Percentiles rank a stretch among this genome's conserved stretches.
Conservation (phyloP, 306 rosid species). For the Alnus rubra region DNA sequence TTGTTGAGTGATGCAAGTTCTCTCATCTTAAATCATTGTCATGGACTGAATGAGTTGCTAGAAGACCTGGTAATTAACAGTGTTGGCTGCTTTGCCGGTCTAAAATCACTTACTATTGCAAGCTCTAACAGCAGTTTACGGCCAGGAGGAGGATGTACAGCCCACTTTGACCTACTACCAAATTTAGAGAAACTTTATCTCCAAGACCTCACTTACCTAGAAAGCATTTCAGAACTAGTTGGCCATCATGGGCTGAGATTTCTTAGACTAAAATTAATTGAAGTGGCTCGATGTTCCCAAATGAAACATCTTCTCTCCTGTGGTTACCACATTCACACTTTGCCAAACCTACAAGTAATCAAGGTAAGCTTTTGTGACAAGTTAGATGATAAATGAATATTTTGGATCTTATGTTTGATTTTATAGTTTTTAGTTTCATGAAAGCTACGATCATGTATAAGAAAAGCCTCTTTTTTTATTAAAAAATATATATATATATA, state of each 20-base stretch:
- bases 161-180: constrained; percentile 13
- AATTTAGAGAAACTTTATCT: constrained; percentile 21
- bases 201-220: background rate
- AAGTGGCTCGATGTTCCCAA: background rate
- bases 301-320: constrained; percentile 10
- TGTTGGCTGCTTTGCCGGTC: background rate
- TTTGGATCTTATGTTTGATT: too few species aligned
- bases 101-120: constrained; percentile 10
- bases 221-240: constrained; percentile 21
- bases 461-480: too few species aligned
- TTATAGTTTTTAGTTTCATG: too few species aligned
- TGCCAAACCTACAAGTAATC: constrained; percentile 23
- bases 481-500: too few species aligned
- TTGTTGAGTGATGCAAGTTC: constrained; percentile 14
- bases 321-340: background rate
- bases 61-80: constrained; percentile 7
- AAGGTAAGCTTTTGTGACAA: background rate
- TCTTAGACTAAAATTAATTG: constrained; percentile 8
- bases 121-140: background rate
- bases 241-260: constrained; percentile 19
- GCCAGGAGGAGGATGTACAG: constrained; percentile 14
- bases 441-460: too few species aligned
- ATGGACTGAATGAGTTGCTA: constrained; percentile 21
- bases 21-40: constrained; percentile 3
- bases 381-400: background rate